A percentile compares a stretch with the other conserved stretches of the same genome.
Evolutionary conservation across 495 filamentous ascomycete species (phyloP).

Genomic region (Trypethelium eluteriae): DNA sequence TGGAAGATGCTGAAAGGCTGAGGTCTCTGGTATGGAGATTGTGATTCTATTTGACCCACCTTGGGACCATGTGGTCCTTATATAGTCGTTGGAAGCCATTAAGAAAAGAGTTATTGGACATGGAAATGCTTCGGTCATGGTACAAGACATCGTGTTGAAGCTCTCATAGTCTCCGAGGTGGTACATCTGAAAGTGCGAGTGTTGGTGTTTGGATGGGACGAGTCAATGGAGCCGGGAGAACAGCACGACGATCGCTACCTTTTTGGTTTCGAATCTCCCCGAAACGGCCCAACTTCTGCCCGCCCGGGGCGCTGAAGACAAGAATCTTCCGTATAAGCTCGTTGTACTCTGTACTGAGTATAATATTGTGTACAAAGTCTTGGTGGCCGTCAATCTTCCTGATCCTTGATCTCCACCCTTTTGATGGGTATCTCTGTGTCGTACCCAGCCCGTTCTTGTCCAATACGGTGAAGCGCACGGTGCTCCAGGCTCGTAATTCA

Average conservation of each 20-base stretch:
- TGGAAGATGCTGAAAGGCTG: not conserved
- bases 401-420: too few relatives aligned
- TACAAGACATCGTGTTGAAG: too few relatives aligned
- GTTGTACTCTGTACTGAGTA: too few relatives aligned
- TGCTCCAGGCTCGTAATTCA: too few relatives aligned
- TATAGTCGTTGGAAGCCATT: not conserved
- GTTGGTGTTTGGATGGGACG: not conserved
- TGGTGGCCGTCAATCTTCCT: too few relatives aligned
- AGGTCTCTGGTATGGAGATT: not conserved
- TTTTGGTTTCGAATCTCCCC: not conserved
- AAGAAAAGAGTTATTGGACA: not conserved
- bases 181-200: not conserved
- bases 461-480: too few relatives aligned
- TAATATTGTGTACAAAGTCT: too few relatives aligned
- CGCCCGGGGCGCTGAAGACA: not conserved
- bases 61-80: not conserved
- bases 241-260: not conserved
- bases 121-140: too few relatives aligned
- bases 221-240: not conserved
- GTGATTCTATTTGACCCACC: not conserved
- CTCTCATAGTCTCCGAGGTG: too few relatives aligned
- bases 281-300: conserved; percentile 6
- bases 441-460: too few relatives aligned
- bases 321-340: too few relatives aligned
- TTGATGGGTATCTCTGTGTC: too few relatives aligned